A percentile compares a stretch with the other conserved stretches of the same genome.
Evolutionary conservation across 163 green algal species (phyloP).

Genomic region (Coccomyxa subellipsoidea): DNA sequence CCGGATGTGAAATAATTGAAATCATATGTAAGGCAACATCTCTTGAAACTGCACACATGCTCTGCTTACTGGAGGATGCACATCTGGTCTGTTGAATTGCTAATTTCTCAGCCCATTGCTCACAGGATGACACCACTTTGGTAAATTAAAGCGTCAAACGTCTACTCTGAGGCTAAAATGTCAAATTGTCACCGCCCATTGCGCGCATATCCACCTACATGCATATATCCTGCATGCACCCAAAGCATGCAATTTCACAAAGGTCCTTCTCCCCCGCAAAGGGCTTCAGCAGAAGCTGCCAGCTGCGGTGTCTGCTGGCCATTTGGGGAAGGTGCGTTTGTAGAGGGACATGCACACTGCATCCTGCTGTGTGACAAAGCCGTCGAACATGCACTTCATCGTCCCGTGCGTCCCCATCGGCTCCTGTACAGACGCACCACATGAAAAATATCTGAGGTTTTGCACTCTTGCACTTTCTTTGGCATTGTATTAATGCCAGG

Average conservation of each 20-base stretch:
- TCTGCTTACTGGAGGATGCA: no score
- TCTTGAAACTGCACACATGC: neutral
- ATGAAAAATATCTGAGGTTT: neutral
- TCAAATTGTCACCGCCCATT: no score
- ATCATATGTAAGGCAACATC: neutral
- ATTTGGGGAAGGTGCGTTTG: conserved; percentile 90
- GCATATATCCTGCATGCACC: neutral
- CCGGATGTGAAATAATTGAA: neutral
- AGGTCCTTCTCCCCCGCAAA: no score
- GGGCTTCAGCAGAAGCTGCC: conserved; percentile 36
- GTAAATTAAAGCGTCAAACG: neutral
- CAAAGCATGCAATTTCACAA: neutral
- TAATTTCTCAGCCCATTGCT: neutral
- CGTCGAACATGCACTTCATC: conserved; percentile 96
- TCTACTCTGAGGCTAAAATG: neutral
- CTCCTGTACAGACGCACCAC: conserved; percentile 49
- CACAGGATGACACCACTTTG: neutral
- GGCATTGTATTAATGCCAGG: no score
- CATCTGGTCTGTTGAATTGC: neutral
- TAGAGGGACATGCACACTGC: conserved; percentile 93
- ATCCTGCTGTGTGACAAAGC: conserved; percentile 83
- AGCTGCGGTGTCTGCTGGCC: conserved; percentile 63
- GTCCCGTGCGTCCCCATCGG: conserved; percentile 91
- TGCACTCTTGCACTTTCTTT: no score
- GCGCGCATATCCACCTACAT: neutral